Evolutionary conservation across 257 asterid genomes (phyloP).

Genomic region (Fraxinus pennsylvanica): DNA sequence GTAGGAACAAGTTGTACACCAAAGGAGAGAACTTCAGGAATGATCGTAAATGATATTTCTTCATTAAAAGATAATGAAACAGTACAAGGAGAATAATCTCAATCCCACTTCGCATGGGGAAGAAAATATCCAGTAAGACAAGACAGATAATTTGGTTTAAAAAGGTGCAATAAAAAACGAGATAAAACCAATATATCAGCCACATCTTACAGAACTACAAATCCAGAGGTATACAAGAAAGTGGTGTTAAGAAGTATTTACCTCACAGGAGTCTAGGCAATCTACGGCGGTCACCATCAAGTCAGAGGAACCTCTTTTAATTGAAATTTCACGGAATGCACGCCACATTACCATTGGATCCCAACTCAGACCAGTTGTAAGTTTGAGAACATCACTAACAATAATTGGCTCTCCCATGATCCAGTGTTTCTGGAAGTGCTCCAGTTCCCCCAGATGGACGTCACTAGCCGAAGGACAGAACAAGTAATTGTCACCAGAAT

Average conservation of each 20-base stretch:
- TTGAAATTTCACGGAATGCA: constrained; percentile 46
- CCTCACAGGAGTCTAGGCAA: constrained; percentile 74
- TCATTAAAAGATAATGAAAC: neutral
- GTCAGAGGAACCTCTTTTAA: constrained; percentile 40
- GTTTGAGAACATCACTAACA: constrained; percentile 44
- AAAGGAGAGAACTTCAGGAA: neutral
- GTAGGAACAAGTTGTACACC: neutral
- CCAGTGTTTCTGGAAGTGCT: constrained; percentile 71
- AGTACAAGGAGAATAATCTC: neutral
- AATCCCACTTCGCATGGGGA: neutral
- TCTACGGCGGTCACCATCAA: constrained; percentile 56
- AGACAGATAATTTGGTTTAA: neutral
- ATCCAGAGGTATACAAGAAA: neutral
- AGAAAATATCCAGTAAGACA: neutral
- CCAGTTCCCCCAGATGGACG: constrained; percentile 37
- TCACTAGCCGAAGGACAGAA: constrained; percentile 54
- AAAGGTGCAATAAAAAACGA: neutral
- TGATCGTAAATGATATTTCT: neutral
- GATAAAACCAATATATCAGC: neutral
- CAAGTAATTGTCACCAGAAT: constrained; percentile 51
- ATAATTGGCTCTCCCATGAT: constrained; percentile 60
- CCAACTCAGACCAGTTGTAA: constrained; percentile 67
- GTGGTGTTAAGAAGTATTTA: constrained; percentile 23
- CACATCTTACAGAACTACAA: neutral
- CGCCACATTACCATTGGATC: constrained; percentile 87